phyloP scores from a whole-genome alignment of 2,329 filamentous ascomycete genomes.

The Monosporascus ibericus region DNA sequence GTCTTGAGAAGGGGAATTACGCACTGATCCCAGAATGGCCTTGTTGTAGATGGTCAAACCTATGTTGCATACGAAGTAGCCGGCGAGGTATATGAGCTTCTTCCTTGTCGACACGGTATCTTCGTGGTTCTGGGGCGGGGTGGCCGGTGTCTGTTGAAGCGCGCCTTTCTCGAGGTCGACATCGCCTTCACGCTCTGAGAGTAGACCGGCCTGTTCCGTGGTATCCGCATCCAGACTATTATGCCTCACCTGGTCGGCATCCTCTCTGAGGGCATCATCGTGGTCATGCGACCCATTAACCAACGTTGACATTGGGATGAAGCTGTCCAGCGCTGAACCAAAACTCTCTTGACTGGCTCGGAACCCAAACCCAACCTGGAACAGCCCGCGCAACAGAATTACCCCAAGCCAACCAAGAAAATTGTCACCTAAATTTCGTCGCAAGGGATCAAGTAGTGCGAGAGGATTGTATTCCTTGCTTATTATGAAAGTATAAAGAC shows the following conservation, averaged over 20 bases:
- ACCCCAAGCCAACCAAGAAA: not conserved
- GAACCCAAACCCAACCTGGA: not conserved
- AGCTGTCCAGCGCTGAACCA: not conserved
- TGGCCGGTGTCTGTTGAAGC: not conserved
- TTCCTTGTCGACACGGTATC: slow-evolving; percentile 3
- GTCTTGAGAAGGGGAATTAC: slow-evolving; percentile 12
- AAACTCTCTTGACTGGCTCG: not conserved
- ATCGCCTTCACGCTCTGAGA: not conserved
- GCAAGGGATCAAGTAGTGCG: too few relatives aligned
- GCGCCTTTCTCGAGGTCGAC: not conserved
- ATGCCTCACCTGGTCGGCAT: not conserved
- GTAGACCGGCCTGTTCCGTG: not conserved
- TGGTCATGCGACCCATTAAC: not conserved
- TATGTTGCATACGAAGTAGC: slow-evolving; percentile 46
- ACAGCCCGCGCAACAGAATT: not conserved
- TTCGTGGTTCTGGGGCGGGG: not conserved
- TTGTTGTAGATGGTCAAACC: slow-evolving; percentile 54
- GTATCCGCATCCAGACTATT: not conserved
- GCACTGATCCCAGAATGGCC: slow-evolving; percentile 45
- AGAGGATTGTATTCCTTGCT: too few relatives aligned
- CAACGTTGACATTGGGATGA: not conserved
- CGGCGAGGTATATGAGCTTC: slow-evolving; percentile 26
- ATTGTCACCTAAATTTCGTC: too few relatives aligned
- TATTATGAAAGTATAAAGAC: too few relatives aligned
- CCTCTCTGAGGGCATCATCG: not conserved